These are phyloP conservation scores for Oenanthe sinensis DNA, from an alignment of 129 eudicot species.

Conservation along the genomic window DNA sequence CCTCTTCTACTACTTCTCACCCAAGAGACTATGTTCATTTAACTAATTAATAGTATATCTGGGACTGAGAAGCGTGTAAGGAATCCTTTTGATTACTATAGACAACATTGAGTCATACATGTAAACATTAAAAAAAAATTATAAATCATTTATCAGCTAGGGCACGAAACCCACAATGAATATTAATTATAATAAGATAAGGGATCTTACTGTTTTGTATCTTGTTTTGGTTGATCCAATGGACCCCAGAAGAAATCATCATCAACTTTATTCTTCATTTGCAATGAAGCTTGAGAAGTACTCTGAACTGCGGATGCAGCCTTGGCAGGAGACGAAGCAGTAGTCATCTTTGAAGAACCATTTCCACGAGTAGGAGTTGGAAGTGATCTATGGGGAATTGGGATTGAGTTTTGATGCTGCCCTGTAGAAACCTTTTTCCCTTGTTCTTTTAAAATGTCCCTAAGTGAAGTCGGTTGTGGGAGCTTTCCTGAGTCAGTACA, in stretches of 20 bases:
- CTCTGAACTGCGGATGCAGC: conserved; percentile 48
- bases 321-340: conserved; percentile 54
- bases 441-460: conserved; percentile 93
- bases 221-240: conserved; percentile 68
- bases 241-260: conserved; percentile 99
- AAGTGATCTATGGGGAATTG: conserved; percentile 45
- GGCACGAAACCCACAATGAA: neutral
- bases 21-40: neutral
- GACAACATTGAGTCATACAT: neutral
- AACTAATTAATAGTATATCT: neutral
- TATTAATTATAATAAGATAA: neutral
- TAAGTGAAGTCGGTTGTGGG: conserved; percentile 47
- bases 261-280: conserved; percentile 51
- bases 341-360: conserved; percentile 47
- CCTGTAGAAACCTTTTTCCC: conserved; percentile 43
- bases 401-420: conserved; percentile 23
- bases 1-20: neutral
- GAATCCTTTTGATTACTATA: neutral
- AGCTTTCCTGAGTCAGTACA: conserved; percentile 69
- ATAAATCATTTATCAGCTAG: neutral
- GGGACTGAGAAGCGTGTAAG: neutral
- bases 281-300: conserved; percentile 33
- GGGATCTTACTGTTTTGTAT: conserved; percentile 52
- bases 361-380: conserved; percentile 40
- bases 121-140: neutral